Evolutionary conservation across 2,329 filamentous ascomycete genomes (phyloP).

Genomic region (Fusarium virguliforme): DNA sequence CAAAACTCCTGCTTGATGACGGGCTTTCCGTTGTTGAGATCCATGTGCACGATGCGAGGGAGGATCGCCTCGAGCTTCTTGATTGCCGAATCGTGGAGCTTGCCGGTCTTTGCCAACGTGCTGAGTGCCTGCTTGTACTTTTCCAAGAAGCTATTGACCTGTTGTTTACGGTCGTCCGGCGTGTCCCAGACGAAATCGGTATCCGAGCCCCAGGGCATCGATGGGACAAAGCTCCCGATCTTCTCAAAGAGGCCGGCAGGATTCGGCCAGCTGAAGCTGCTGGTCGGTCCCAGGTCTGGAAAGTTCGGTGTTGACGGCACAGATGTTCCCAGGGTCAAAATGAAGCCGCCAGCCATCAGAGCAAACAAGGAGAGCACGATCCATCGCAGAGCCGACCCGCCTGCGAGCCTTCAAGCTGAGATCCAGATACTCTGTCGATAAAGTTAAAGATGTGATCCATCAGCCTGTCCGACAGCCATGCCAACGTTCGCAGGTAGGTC

Average conservation of each 20-base stretch:
- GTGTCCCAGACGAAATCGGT: conserved; percentile 34
- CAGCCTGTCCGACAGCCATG: conserved; percentile 45
- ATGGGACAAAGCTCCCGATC: conserved; percentile 48
- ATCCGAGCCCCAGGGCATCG: conserved; percentile 48
- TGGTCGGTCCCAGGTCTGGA: conserved; percentile 14
- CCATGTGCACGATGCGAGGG: conserved; percentile 72
- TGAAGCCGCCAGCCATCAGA: conserved; percentile 17
- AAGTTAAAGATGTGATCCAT: conserved; percentile 42
- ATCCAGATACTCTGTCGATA: conserved; percentile 35
- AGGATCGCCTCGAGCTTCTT: conserved; percentile 66
- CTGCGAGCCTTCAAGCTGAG: conserved; percentile 13
- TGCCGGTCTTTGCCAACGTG: conserved; percentile 49
- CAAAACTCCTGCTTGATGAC: conserved; percentile 76
- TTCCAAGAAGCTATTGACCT: conserved; percentile 41
- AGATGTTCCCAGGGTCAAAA: conserved; percentile 1
- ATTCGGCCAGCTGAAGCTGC: conserved; percentile 30
- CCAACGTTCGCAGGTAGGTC: conserved; percentile 52
- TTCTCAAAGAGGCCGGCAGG: conserved; percentile 36
- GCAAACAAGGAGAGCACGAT: conserved; percentile 9
- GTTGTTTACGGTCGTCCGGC: conserved; percentile 23
- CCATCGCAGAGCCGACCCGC: not conserved
- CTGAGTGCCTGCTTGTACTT: conserved; percentile 54
- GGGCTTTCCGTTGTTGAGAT: conserved; percentile 66
- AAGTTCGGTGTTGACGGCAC: conserved; percentile 19
- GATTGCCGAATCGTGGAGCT: conserved; percentile 58